Evolutionary conservation across 1,139 yeast genomes (phyloP), one percentile per base, ranked within the genome.

Genomic region (Candida pseudoviswanathii): DNA sequence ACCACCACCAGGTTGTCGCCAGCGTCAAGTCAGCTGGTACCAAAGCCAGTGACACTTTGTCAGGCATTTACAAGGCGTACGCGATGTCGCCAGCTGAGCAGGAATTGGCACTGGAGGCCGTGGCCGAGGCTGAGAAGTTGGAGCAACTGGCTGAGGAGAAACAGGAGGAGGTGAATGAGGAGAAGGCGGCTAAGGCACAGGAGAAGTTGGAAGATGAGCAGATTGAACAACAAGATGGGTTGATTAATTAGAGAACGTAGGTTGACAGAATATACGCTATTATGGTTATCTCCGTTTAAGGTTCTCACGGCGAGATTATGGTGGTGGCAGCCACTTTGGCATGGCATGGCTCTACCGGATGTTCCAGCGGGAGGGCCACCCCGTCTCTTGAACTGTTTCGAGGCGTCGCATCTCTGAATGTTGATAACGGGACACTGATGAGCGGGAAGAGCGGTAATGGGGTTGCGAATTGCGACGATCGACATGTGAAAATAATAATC

Each of bases 11-110:
- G n/a, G 49, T 55, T 31, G 43, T 54, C 24, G 49, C 58, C 29
- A 59, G 52, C 25, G 51, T 60, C 44, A 58, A 51, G 16, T 51
- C 41, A 33, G 51, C 50, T 41, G 48, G 50, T 8, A 43, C 39
- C 27, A 59, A 56, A 38, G 59, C 65, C 9, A 52, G 54, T 37
- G 62, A 62, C 24, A 56, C 52, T 43, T 37, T 61, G 7, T 46
- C 51, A 21, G 48, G 49, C 4, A 51, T 49, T 29, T 58, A 49
- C 30, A 51, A 54, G 31, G 45, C 40, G 39, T 40, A 44, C 8
- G 38, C 24, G 2, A 44, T 45, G 30, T 29, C 43, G n/a, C 46
- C 47, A 33, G 43, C 48, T 27, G 59, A 57, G 45, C 41, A 45
- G 30, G 57, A 48, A 24, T 27, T 43, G n/a, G 21, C 21, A 2